These are phyloP conservation scores for Podospora appendiculata DNA, from an alignment of 495 filamentous ascomycete species.

Conservation along the genomic window DNA sequence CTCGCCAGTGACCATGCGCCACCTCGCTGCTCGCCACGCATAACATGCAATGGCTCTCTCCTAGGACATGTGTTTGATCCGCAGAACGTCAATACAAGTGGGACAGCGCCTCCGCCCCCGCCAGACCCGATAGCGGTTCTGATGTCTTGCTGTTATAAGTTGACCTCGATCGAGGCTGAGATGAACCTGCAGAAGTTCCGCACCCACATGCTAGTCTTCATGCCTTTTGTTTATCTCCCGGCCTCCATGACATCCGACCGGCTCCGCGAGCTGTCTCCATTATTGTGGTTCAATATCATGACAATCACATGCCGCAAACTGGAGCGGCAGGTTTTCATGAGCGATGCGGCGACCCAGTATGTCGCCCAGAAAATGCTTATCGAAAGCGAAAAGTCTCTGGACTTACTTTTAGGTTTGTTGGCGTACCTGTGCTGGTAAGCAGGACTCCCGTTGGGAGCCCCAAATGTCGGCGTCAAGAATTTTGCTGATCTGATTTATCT, in stretches of 20 bases:
- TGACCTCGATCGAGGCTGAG: slow-evolving; percentile 20
- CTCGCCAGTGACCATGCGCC: too few species aligned
- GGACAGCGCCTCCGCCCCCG: neutral
- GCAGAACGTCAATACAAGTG: neutral
- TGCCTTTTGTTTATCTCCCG: slow-evolving; percentile 33
- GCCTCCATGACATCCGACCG: slow-evolving; percentile 34
- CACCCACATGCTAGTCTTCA: slow-evolving; percentile 23
- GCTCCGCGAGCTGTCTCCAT: slow-evolving; percentile 39
- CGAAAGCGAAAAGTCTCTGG: slow-evolving; percentile 42
- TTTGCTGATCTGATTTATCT: neutral
- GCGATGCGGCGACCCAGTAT: slow-evolving; percentile 28
- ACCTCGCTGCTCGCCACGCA: too few species aligned
- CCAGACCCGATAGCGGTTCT: slow-evolving; percentile 3
- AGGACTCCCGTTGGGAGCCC: neutral
- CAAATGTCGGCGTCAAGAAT: neutral
- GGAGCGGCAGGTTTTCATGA: slow-evolving; percentile 14
- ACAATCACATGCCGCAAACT: slow-evolving; percentile 19
- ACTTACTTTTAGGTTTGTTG: slow-evolving; percentile 49
- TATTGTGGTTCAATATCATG: slow-evolving; percentile 50
- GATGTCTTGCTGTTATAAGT: slow-evolving; percentile 6
- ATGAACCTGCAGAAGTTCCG: slow-evolving; percentile 23
- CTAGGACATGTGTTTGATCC: neutral
- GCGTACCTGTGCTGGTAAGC: slow-evolving; percentile 38
- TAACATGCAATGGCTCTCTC: too few species aligned
- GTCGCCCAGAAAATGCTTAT: slow-evolving; percentile 41